A percentile compares a stretch with the other conserved stretches of the same genome.
These are phyloP conservation scores for Garcia nutans DNA, from an alignment of 345 rosid genomes.

Conservation along the genomic window DNA sequence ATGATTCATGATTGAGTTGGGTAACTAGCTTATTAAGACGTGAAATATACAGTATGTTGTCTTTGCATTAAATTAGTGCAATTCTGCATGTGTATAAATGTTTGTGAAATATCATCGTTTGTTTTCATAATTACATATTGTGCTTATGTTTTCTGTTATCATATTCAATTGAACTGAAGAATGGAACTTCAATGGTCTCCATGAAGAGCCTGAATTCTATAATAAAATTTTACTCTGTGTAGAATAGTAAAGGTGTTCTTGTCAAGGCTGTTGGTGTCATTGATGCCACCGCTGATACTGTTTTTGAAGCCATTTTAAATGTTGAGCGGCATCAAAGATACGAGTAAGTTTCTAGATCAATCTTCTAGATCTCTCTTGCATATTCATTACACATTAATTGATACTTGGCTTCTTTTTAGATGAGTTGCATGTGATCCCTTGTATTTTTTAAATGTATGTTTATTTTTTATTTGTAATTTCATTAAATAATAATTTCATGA, in stretches of 20 bases:
- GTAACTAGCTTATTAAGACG: background rate
- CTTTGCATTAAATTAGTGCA: background rate
- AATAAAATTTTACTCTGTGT: slow-evolving; percentile 18
- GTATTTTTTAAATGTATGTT: too few relatives aligned
- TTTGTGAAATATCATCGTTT: background rate
- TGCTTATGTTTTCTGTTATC: background rate
- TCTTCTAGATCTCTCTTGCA: slow-evolving; percentile 16
- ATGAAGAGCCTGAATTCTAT: slow-evolving; percentile 3
- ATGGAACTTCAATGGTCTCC: background rate
- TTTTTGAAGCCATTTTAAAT: slow-evolving; percentile 73
- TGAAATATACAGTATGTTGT: background rate
- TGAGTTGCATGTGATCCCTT: background rate
- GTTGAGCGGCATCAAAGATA: slow-evolving; percentile 78
- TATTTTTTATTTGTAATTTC: too few relatives aligned
- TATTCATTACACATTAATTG: slow-evolving; percentile 23
- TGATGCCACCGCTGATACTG: slow-evolving; percentile 83
- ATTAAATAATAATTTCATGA: too few relatives aligned
- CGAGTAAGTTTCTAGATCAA: slow-evolving; percentile 56
- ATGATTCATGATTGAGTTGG: background rate
- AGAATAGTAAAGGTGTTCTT: slow-evolving; percentile 78
- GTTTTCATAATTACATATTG: background rate
- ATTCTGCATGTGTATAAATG: background rate
- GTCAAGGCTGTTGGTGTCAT: slow-evolving; percentile 86
- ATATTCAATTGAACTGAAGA: background rate
- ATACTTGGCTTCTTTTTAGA: slow-evolving; percentile 9